phyloP scores from a whole-genome alignment of 2,329 filamentous ascomycete genomes.

The Neofusicoccum ribis region DNA sequence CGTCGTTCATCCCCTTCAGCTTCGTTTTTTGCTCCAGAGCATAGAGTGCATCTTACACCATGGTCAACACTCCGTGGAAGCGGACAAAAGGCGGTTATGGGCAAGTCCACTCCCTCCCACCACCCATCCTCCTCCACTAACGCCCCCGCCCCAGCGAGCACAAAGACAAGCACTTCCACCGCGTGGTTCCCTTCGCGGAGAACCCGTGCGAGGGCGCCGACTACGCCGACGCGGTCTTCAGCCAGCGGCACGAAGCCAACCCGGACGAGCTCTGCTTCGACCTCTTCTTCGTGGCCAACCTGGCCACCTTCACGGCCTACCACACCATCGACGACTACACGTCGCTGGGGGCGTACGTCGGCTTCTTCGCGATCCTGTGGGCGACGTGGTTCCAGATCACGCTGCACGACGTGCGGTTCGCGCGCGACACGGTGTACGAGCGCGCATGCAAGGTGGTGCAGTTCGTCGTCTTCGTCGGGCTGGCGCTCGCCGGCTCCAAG shows the following conservation, averaged over 20 bases:
- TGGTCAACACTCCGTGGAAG: constrained; percentile 7
- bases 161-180: constrained; percentile 31
- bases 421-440: constrained; percentile 40
- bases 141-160: neutral
- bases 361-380: constrained; percentile 42
- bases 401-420: constrained; percentile 43
- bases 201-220: constrained; percentile 38
- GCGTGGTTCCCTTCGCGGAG: constrained; percentile 36
- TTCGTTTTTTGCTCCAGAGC: neutral
- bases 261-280: constrained; percentile 41
- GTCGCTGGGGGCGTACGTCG: constrained; percentile 38
- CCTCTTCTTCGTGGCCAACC: constrained; percentile 37
- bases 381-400: constrained; percentile 41
- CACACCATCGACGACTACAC: constrained; percentile 37
- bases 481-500: constrained; percentile 37
- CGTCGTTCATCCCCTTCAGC: neutral
- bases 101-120: neutral
- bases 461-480: constrained; percentile 39
- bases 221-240: constrained; percentile 36
- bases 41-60: neutral
- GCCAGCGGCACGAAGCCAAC: constrained; percentile 41
- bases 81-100: neutral
- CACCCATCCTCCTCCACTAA: neutral
- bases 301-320: constrained; percentile 42
- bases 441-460: constrained; percentile 39